These are phyloP conservation scores for Cladosporium colombiae DNA, from an alignment of 2,329 filamentous ascomycete species.

Conservation along the genomic window DNA sequence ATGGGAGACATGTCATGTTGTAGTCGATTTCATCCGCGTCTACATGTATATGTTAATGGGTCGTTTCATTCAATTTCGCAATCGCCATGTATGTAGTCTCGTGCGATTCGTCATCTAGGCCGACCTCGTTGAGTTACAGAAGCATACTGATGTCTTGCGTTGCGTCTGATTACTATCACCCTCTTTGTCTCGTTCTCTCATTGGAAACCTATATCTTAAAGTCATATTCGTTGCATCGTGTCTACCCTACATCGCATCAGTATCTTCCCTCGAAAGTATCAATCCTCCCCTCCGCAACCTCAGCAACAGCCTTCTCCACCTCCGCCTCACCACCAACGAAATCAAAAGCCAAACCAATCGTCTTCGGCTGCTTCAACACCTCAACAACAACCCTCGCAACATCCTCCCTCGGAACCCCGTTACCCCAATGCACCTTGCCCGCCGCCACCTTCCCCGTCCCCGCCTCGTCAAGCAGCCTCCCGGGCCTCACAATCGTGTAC, in stretches of 20 bases:
- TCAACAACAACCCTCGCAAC: conserved; percentile 61
- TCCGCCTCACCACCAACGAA: conserved; percentile 44
- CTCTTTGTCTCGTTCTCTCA: neutral
- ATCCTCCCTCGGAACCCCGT: conserved; percentile 54
- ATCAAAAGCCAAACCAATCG: conserved; percentile 48
- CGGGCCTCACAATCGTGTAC: conserved; percentile 51
- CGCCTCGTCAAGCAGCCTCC: conserved; percentile 48
- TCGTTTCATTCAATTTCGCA: no score
- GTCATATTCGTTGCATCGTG: neutral
- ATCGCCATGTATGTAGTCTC: no score
- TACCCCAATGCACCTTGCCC: conserved; percentile 44
- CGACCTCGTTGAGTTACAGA: no score
- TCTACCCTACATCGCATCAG: neutral
- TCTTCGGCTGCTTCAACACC: conserved; percentile 53
- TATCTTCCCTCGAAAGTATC: conserved; percentile 40
- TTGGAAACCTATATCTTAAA: neutral
- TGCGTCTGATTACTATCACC: neutral
- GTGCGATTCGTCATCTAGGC: no score
- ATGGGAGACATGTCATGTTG: no score
- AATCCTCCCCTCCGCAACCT: conserved; percentile 41
- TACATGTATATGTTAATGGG: no score
- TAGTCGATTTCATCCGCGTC: no score
- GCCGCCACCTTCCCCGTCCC: conserved; percentile 46
- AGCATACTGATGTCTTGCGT: neutral
- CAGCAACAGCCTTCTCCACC: conserved; percentile 43